A percentile compares a stretch with the other conserved stretches of the same genome.
These are phyloP conservation scores for Neonectria coccinea DNA, from an alignment of 2,329 filamentous ascomycete genomes.

Conservation along the genomic window DNA sequence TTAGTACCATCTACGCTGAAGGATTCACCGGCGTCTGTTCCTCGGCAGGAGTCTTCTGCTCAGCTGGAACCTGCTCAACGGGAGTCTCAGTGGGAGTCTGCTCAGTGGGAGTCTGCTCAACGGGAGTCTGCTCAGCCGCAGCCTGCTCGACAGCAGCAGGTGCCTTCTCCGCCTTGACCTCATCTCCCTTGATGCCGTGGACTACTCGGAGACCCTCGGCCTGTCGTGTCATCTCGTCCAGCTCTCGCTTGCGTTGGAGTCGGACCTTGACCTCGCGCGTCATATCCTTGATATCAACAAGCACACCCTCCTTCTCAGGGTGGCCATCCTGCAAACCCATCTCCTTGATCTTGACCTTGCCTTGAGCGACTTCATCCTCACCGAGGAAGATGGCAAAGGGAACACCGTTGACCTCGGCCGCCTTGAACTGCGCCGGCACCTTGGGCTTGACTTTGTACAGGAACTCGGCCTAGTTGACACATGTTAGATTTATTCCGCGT, in stretches of 20 bases:
- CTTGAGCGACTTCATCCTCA: slow-evolving; percentile 86
- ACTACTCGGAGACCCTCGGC: slow-evolving; percentile 61
- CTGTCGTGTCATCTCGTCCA: slow-evolving; percentile 57
- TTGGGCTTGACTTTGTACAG: slow-evolving; percentile 92
- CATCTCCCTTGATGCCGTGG: slow-evolving; percentile 59
- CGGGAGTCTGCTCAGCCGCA: slow-evolving; percentile 5
- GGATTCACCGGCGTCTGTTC: slow-evolving; percentile 20
- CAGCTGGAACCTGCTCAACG: not conserved
- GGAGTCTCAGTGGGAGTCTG: not conserved
- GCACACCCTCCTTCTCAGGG: slow-evolving; percentile 88
- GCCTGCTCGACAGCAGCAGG: slow-evolving; percentile 29
- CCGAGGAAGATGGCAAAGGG: slow-evolving; percentile 91
- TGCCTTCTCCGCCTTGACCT: slow-evolving; percentile 44
- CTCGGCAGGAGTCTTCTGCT: slow-evolving; percentile 14
- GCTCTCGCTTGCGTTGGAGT: slow-evolving; percentile 56
- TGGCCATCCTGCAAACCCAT: slow-evolving; percentile 80
- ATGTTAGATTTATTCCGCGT: slow-evolving; percentile 37
- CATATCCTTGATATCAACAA: slow-evolving; percentile 74
- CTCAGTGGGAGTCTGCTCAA: not conserved
- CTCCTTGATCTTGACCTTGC: slow-evolving; percentile 89
- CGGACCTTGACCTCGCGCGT: slow-evolving; percentile 70
- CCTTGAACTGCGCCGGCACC: slow-evolving; percentile 89
- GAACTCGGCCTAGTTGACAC: slow-evolving; percentile 76
- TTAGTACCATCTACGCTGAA: slow-evolving; percentile 23
- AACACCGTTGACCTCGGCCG: slow-evolving; percentile 81